Evolutionary conservation across 2,329 filamentous ascomycete genomes (phyloP).

Genomic region (Aspergillus cejpii): DNA sequence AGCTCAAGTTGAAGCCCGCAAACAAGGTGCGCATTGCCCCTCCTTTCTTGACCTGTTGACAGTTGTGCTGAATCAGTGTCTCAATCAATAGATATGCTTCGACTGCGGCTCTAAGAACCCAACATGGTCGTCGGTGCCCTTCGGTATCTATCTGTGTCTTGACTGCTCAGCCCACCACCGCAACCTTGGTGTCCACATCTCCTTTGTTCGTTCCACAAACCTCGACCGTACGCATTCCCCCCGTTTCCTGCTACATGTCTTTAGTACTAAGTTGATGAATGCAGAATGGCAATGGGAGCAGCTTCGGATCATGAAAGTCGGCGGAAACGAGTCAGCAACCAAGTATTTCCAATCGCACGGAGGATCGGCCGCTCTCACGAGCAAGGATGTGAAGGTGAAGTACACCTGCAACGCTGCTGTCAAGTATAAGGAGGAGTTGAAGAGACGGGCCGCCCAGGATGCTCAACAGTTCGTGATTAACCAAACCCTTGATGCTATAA

Average conservation of each 20-base stretch:
- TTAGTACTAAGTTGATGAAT: constrained; percentile 18
- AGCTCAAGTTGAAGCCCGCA: constrained; percentile 85
- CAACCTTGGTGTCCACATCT: constrained; percentile 97
- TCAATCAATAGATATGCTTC: constrained; percentile 71
- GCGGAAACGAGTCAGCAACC: constrained; percentile 94
- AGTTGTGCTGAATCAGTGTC: constrained; percentile 7
- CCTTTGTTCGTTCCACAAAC: constrained; percentile 96
- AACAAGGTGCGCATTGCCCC: constrained; percentile 67
- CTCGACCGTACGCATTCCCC: constrained; percentile 73
- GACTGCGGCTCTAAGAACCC: constrained; percentile 97
- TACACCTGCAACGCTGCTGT: constrained; percentile 88
- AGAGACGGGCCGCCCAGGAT: constrained; percentile 74
- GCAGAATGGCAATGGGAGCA: constrained; percentile 98
- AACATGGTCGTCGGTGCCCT: constrained; percentile 95
- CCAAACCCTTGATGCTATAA: background rate
- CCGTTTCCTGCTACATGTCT: background rate
- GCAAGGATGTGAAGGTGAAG: constrained; percentile 95
- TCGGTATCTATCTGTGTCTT: constrained; percentile 95
- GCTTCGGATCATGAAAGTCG: constrained; percentile 93
- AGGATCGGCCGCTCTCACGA: constrained; percentile 84
- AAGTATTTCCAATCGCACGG: constrained; percentile 98
- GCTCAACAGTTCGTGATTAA: constrained; percentile 65
- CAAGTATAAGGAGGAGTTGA: constrained; percentile 97
- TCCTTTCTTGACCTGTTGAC: constrained; percentile 16
- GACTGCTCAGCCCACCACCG: constrained; percentile 97